phyloP scores from a whole-genome alignment of 2,329 filamentous ascomycete genomes.

The Coleophoma eucalyptorum region DNA sequence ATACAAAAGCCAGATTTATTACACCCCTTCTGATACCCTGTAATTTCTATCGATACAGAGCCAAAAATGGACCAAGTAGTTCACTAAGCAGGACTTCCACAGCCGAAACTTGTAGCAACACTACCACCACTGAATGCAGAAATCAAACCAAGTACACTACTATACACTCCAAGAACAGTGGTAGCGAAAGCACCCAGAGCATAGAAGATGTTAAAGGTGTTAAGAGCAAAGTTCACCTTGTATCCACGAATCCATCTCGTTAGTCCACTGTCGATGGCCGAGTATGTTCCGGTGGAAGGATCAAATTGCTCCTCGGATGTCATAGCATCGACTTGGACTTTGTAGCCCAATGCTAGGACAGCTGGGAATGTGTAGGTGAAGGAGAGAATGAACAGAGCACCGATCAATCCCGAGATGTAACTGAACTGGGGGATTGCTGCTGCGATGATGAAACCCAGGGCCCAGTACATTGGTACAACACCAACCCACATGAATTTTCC shows the following conservation, averaged over 20 bases:
- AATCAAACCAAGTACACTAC: slow-evolving; percentile 32
- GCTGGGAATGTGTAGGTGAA: slow-evolving; percentile 59
- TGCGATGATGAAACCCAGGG: slow-evolving; percentile 48
- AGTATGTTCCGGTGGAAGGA: slow-evolving; percentile 24
- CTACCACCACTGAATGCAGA: slow-evolving; percentile 15
- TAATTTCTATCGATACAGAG: too few relatives aligned
- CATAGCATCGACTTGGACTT: slow-evolving; percentile 40
- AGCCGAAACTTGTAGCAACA: slow-evolving; percentile 16
- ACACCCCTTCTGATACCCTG: too few relatives aligned
- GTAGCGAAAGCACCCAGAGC: slow-evolving; percentile 32
- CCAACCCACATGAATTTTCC: slow-evolving; percentile 41
- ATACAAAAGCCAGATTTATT: too few relatives aligned
- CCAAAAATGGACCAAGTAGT: too few relatives aligned
- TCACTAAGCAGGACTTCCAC: slow-evolving; percentile 1
- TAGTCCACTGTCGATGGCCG: slow-evolving; percentile 30
- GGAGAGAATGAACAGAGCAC: slow-evolving; percentile 50
- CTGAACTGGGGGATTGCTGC: slow-evolving; percentile 50
- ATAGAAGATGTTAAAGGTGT: slow-evolving; percentile 34
- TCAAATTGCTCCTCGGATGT: slow-evolving; percentile 38
- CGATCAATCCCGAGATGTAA: slow-evolving; percentile 43
- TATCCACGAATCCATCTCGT: slow-evolving; percentile 37
- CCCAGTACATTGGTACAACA: slow-evolving; percentile 33
- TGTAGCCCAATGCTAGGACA: slow-evolving; percentile 41
- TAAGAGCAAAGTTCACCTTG: slow-evolving; percentile 31
- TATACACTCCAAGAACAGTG: slow-evolving; percentile 35